Percentiles rank a stretch among this genome's conserved stretches.
These are phyloP conservation scores for Leccinum uliginosum DNA, from an alignment of 768 basidiomycete species.

Conservation along the genomic window DNA sequence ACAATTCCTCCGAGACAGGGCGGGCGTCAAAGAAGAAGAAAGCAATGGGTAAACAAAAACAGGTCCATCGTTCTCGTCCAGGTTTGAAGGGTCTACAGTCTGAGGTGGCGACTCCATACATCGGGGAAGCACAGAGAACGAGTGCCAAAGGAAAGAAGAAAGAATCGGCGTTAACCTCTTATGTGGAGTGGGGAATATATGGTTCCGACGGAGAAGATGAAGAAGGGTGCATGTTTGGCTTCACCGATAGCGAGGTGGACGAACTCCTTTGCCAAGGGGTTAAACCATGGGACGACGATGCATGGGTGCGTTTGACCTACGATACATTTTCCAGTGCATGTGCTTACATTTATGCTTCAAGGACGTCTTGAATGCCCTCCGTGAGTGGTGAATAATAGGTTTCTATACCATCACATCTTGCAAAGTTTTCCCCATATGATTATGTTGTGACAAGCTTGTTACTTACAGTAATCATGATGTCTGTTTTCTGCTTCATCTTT, in stretches of 20 bases:
- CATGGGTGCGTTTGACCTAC: constrained; percentile 27
- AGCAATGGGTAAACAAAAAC: constrained; percentile 1
- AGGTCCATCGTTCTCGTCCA: background rate
- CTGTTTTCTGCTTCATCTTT: background rate
- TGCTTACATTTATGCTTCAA: background rate
- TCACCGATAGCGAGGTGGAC: background rate
- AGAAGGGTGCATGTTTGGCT: background rate
- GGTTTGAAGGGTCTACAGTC: background rate
- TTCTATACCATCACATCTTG: background rate
- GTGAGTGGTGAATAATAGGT: background rate
- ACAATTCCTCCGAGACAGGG: background rate
- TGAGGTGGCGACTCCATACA: background rate
- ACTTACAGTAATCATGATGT: background rate
- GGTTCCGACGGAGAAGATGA: background rate
- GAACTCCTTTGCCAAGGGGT: constrained; percentile 10
- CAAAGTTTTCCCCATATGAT: background rate
- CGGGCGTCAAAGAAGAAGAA: background rate
- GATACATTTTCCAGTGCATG: background rate
- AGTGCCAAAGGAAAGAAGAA: background rate
- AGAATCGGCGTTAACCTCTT: background rate
- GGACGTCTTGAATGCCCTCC: constrained; percentile 14
- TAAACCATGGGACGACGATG: constrained; percentile 45
- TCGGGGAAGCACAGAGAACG: background rate
- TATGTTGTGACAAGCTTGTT: background rate
- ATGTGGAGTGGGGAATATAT: background rate